Conservation (phyloP, 768 basidiomycete genomes). For the Hypholoma fasciculare region DNA sequence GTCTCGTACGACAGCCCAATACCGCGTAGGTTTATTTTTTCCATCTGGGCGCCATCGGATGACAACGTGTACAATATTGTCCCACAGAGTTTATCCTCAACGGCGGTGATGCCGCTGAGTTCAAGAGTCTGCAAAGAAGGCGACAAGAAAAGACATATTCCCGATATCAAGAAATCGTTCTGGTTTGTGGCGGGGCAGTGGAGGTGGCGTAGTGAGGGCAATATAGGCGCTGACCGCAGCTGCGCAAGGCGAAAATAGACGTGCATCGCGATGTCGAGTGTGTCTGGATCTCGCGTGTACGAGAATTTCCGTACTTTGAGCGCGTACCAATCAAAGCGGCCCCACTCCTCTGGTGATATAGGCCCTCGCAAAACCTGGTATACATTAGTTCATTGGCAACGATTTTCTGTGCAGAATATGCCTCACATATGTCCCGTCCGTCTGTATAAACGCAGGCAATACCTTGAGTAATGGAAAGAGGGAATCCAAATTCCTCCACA, state of each 20-base stretch:
- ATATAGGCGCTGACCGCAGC: constrained; percentile 23
- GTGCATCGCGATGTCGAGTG: constrained; percentile 32
- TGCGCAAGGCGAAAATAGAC: constrained; percentile 34
- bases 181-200: constrained; percentile 28
- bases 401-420: background rate
- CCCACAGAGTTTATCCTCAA: constrained; percentile 33
- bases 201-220: constrained; percentile 28
- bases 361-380: constrained; percentile 28
- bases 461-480: constrained; percentile 32
- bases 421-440: constrained; percentile 31
- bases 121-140: constrained; percentile 28
- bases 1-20: constrained; percentile 27
- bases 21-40: constrained; percentile 24
- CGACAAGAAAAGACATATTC: constrained; percentile 33
- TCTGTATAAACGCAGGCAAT: constrained; percentile 27
- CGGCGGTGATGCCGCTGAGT: constrained; percentile 26
- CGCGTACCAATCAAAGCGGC: constrained; percentile 31
- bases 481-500: constrained; percentile 32
- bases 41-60: constrained; percentile 25
- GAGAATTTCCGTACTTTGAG: constrained; percentile 27
- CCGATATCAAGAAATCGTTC: constrained; percentile 30
- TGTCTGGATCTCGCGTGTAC: constrained; percentile 27
- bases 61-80: constrained; percentile 29
- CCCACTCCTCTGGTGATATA: constrained; percentile 26
- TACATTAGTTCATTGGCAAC: background rate